Evolutionary conservation across 1,284 basidiomycete species (phyloP), one percentile per base, ranked within the genome.

Genomic region (Bjerkandera adusta): DNA sequence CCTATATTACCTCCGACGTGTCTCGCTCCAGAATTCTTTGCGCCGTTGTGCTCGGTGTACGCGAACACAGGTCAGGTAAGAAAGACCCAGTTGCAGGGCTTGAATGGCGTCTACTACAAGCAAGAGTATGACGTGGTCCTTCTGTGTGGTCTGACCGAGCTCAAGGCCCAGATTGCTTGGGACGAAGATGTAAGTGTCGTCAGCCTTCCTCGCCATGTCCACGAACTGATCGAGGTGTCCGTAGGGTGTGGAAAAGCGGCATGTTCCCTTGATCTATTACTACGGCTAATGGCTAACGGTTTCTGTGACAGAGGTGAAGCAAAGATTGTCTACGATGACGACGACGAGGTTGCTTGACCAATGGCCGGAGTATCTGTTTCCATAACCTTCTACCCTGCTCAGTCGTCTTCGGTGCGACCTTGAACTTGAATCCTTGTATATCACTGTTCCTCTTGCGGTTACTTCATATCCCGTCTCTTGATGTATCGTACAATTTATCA

Each of bases 91-190:
- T 20, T 16, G 2, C 40, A 20, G 1, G 61, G 60, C 2, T 10
- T 52, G 1, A 45, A 40, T 1, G 61, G 62, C 10, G 45, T 42
- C 3, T 72, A 66, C 43, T 79, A 70, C 50, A 56, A 34, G 18
- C 26, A 32, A 30, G 55, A 65, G 11, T 78, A 68, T 54, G 68
- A 73, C 12, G 62, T 81, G 42, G 63, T 80, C 15, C 59, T 81
- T 38, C 60, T 68, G 27, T 77, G 77, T 45, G 79, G 78, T 3
- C 56, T 73, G 22, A 71, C 73, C 0, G 73, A 76, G 49, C 36
- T 75, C 3, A 63, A 69, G 38, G 72, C 73, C 0, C 68, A 73
- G 49, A 61, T 75, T 13, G 50, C 58, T 15, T 81, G 78, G 77
- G 56, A 40, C 12, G 68, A 75, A 38, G 50, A 67, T 6, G 66